Base-by-base conservation (phyloP, 352 stramenopile genomes). In the Pythium sp. region DNA sequence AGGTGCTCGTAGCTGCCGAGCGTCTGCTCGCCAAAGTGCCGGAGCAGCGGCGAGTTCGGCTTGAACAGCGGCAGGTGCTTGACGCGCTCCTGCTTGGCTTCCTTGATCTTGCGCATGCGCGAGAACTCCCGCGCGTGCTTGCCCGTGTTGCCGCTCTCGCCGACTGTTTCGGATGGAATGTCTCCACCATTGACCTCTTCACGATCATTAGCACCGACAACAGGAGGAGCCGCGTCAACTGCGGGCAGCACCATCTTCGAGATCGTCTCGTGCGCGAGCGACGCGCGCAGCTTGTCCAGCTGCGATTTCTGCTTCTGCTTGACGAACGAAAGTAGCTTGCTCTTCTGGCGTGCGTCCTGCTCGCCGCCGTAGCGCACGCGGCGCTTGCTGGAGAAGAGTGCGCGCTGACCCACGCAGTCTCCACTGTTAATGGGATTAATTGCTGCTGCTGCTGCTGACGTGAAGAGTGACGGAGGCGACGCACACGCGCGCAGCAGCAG, bases 31-130 rank as follows among this genome's bases (percentile, higher is more conserved):
- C 79, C 81, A 66, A 87, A 85, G 47, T 76, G 75, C 2, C 69
- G 69, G 62, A 80, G 77, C 38, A 94, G 68, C 38, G 79, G 9
- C 53, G 86, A 94, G 36, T 77, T 76, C 15, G 80, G 65, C 5
- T 77, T 77, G 65, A 94, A 92, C n/a, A 94, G 79, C 43, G 86
- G 84, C 68, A 91, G 65, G 62, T 91, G 76, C 71, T 87, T 86
- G 22, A 81, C 76, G 2, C 80, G 78, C 20, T 82, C 75, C 55
- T 84, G 70, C 53, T 76, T 81, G 43, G 69, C 80, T 9, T 77
- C 69, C 54, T 91, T 91, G 58, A 72, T 77, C n/a, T 69, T 73
- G 55, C 80, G 64, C 79, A 86, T 88, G 56, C 74, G 76, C 69
- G 77, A 68, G 43, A 87, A 85, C n/a, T 91, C 79, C 55, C 73